phyloP scores from a whole-genome alignment of 768 basidiomycete genomes.

The Naganishia kalamii region DNA sequence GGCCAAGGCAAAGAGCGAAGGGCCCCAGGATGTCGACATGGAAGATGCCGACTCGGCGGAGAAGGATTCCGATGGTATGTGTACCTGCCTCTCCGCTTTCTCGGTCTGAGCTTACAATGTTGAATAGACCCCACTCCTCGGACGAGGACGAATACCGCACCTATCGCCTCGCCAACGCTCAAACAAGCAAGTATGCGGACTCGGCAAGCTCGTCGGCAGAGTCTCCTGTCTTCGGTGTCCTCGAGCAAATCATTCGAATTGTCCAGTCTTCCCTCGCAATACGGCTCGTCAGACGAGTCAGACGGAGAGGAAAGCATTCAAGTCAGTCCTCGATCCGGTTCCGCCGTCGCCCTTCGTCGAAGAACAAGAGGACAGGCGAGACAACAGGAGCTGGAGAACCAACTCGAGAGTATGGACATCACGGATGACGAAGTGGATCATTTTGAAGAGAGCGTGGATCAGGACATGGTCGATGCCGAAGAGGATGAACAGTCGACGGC shows the following conservation, averaged over 20 bases:
- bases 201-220: not conserved
- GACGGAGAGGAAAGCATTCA: conserved; percentile 6
- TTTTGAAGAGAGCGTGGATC: conserved; percentile 3
- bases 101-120: not conserved
- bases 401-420: conserved; percentile 28
- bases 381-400: conserved; percentile 22
- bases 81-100: too few relatives aligned
- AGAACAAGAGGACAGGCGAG: not conserved
- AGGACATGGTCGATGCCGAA: conserved; percentile 25
- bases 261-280: not conserved
- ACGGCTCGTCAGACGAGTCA: not conserved
- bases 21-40: not conserved
- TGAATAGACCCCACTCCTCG: conserved; percentile 6
- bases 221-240: not conserved
- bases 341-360: not conserved
- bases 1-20: not conserved
- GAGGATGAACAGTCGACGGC: conserved; percentile 24
- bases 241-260: not conserved
- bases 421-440: conserved; percentile 26
- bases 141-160: not conserved
- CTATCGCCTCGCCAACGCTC: not conserved
- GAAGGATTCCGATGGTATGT: conserved; percentile 4
- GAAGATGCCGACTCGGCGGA: not conserved
- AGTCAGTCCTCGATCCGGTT: not conserved
- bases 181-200: conserved; percentile 3